Evolutionary conservation across 2,329 filamentous ascomycete species (phyloP).

Genomic region (Helotiales sp.): DNA sequence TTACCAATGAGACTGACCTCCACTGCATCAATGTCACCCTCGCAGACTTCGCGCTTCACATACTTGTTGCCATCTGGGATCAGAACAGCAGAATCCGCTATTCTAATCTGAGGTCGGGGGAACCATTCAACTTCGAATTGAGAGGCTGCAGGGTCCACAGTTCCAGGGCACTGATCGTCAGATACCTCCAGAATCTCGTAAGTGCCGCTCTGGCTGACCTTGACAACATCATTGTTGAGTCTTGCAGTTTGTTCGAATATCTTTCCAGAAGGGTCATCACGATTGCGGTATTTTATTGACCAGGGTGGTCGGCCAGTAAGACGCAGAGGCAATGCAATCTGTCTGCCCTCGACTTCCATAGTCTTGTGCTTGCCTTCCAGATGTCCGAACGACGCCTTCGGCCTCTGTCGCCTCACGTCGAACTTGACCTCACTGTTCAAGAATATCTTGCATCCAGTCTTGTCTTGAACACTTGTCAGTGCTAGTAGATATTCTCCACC

Average conservation of each 20-base stretch:
- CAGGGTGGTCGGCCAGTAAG: conserved; percentile 87
- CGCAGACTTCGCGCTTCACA: conserved; percentile 83
- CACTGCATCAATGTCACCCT: conserved; percentile 90
- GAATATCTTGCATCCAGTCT: conserved; percentile 82
- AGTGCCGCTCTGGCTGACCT: conserved; percentile 69
- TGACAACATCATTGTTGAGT: conserved; percentile 70
- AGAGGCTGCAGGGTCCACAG: conserved; percentile 74
- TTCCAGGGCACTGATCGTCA: conserved; percentile 82
- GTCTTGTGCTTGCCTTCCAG: conserved; percentile 80
- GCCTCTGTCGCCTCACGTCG: conserved; percentile 84
- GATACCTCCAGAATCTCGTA: conserved; percentile 81
- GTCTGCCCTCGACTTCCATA: conserved; percentile 76
- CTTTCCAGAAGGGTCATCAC: conserved; percentile 55
- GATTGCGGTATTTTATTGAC: conserved; percentile 76
- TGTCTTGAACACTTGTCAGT: conserved; percentile 84
- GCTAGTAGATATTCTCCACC: conserved; percentile 92
- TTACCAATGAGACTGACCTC: conserved; percentile 80
- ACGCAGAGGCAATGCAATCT: conserved; percentile 77
- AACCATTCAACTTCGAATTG: conserved; percentile 86
- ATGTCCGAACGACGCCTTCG: conserved; percentile 82
- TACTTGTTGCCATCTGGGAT: conserved; percentile 59
- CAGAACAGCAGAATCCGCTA: conserved; percentile 69
- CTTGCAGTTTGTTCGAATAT: conserved; percentile 52
- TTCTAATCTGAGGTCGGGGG: conserved; percentile 72
- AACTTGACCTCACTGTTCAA: conserved; percentile 86